Evolutionary conservation across 2,329 filamentous ascomycete genomes (phyloP).

Genomic region (Sporothrix euskadiensis): DNA sequence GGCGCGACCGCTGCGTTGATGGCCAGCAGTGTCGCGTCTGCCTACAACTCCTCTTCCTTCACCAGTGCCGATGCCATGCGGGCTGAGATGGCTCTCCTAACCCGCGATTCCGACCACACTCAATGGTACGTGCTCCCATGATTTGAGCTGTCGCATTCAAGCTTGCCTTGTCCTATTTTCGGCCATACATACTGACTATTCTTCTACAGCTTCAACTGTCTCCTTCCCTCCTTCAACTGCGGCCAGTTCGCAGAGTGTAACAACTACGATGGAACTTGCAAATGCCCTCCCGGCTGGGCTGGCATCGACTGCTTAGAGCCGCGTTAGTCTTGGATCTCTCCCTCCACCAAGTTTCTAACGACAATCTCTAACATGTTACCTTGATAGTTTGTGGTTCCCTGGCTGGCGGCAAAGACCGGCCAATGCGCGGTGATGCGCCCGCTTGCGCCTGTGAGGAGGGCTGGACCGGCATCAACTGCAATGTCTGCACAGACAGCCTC

Average conservation of each 20-base stretch:
- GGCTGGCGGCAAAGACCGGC: conserved; percentile 74
- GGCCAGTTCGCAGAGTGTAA: conserved; percentile 89
- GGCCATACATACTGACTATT: conserved; percentile 16
- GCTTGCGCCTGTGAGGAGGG: conserved; percentile 86
- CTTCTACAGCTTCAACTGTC: conserved; percentile 86
- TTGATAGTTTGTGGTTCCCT: conserved; percentile 77
- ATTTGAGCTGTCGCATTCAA: too few relatives aligned
- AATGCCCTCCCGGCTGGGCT: conserved; percentile 88
- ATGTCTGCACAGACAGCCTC: conserved; percentile 80
- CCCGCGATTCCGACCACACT: conserved; percentile 73
- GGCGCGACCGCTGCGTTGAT: conserved; percentile 46
- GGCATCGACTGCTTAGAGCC: conserved; percentile 91
- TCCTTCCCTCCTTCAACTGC: conserved; percentile 87
- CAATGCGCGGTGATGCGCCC: conserved; percentile 62
- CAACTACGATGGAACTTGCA: conserved; percentile 86
- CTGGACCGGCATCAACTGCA: conserved; percentile 98
- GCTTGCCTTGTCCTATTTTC: neutral
- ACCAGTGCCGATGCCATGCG: conserved; percentile 62
- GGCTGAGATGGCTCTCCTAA: conserved; percentile 69
- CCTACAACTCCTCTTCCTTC: conserved; percentile 49
- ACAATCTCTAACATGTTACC: neutral
- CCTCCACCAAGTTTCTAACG: neutral
- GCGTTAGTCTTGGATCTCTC: conserved; percentile 47
- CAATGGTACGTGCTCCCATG: conserved; percentile 59
- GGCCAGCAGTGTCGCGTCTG: conserved; percentile 39